These are phyloP conservation scores for Starmerella asiatica DNA, from an alignment of 805 yeast genomes.

Conservation along the genomic window DNA sequence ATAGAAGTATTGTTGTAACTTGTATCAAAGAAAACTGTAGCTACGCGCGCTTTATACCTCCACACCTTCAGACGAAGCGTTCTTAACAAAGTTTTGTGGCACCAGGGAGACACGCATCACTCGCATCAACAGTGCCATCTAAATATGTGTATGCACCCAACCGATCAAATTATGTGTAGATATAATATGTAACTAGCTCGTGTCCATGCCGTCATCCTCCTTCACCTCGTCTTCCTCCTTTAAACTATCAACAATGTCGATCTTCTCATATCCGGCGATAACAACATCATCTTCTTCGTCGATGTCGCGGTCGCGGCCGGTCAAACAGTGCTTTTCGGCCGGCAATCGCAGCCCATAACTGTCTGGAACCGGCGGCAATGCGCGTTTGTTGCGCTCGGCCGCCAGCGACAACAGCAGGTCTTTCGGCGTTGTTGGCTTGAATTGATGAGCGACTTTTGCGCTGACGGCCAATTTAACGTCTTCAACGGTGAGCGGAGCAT, in stretches of 20 bases:
- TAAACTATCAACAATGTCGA: conserved; percentile 2
- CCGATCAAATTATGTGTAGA: background rate
- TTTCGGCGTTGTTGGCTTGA: conserved; percentile 91
- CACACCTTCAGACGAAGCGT: no score
- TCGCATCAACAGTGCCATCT: no score
- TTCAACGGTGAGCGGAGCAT: conserved; percentile 57
- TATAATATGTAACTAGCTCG: background rate
- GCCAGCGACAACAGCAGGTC: conserved; percentile 84
- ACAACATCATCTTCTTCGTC: conserved; percentile 34
- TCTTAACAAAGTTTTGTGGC: background rate
- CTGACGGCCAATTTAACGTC: conserved; percentile 87
- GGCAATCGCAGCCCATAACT: conserved; percentile 88
- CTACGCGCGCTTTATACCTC: no score
- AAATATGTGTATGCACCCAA: background rate
- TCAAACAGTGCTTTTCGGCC: conserved; percentile 91
- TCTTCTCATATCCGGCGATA: conserved; percentile 20
- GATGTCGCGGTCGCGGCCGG: conserved; percentile 64
- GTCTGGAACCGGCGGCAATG: conserved; percentile 82
- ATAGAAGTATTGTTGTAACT: no score
- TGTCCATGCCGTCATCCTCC: conserved; percentile 1
- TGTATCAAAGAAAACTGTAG: no score
- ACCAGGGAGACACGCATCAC: no score
- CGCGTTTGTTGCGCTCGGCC: conserved; percentile 75
- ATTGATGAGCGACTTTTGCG: conserved; percentile 88
- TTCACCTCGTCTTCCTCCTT: conserved; percentile 5